Evolutionary conservation across 345 rosid species (phyloP).

Genomic region (Reutealis trisperma): DNA sequence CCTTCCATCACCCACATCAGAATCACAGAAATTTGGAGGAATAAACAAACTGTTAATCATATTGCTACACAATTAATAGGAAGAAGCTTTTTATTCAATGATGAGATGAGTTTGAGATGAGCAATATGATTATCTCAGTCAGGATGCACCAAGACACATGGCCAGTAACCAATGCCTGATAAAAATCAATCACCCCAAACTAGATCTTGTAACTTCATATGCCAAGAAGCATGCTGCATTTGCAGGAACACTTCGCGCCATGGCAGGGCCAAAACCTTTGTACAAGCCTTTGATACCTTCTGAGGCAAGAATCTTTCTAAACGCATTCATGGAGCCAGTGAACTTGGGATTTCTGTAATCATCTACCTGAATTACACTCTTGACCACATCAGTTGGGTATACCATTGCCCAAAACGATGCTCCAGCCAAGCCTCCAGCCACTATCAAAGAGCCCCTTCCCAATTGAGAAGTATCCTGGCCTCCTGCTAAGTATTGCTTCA

Average conservation of each 20-base stretch:
- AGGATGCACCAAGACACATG: constrained; percentile 6
- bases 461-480: constrained; percentile 83
- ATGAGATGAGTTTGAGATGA: constrained; percentile 16
- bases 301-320: constrained; percentile 63
- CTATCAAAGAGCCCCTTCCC: constrained; percentile 76
- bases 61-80: constrained; percentile 16
- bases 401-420: constrained; percentile 80
- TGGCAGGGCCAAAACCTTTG: constrained; percentile 94
- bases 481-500: constrained; percentile 80
- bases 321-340: constrained; percentile 71
- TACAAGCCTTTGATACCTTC: constrained; percentile 94
- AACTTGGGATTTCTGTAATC: constrained; percentile 83
- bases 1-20: constrained; percentile 4
- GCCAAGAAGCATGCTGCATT: constrained; percentile 99
- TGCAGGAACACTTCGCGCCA: constrained; percentile 95
- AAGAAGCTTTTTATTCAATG: constrained; percentile 11
- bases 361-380: constrained; percentile 94
- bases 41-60: constrained; percentile 1
- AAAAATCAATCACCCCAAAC: constrained; percentile 56
- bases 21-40: constrained; percentile 6
- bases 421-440: constrained; percentile 95
- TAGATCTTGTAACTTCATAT: constrained; percentile 78
- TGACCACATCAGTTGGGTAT: constrained; percentile 92
- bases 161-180: not conserved
- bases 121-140: constrained; percentile 13